phyloP scores from a whole-genome alignment of 352 stramenopile genomes.

The Elongisporangium undulatum region DNA sequence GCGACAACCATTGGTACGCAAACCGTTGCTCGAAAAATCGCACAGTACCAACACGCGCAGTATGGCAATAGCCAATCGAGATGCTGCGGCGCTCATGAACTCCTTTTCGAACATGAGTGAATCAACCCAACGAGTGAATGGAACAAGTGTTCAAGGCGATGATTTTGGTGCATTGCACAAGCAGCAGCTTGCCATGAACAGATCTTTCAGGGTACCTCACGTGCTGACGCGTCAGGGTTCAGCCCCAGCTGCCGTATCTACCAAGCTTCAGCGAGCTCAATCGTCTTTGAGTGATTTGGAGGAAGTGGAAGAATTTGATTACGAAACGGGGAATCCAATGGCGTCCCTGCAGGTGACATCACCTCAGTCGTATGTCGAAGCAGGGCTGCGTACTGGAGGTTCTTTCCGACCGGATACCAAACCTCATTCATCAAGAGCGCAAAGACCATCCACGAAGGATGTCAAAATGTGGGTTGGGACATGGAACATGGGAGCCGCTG shows the following conservation, averaged over 20 bases:
- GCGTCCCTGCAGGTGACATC: conserved; percentile 38
- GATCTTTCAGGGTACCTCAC: conserved; percentile 22
- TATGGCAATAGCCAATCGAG: conserved; percentile 16
- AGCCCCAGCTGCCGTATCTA: no score
- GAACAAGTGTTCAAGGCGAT: conserved; percentile 15
- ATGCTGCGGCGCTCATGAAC: conserved; percentile 21
- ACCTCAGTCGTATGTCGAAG: conserved; percentile 61
- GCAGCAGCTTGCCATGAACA: conserved; percentile 34
- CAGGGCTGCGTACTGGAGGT: conserved; percentile 34
- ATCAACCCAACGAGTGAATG: conserved; percentile 27
- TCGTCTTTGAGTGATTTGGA: conserved; percentile 4
- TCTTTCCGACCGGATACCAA: conserved; percentile 18
- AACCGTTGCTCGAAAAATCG: conserved; percentile 13
- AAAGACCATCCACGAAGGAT: conserved; percentile 38
- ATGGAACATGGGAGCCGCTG: conserved; percentile 84
- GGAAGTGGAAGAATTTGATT: conserved; percentile 25
- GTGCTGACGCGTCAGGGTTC: conserved; percentile 13
- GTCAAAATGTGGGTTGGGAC: conserved; percentile 80
- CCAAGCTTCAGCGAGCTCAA: no score
- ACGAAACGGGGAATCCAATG: neutral
- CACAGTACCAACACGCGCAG: conserved; percentile 44
- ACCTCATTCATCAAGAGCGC: conserved; percentile 4
- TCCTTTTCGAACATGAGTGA: conserved; percentile 42
- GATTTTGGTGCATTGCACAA: conserved; percentile 31
- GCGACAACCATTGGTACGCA: conserved; percentile 1